Evolutionary conservation across 2,329 filamentous ascomycete genomes (phyloP), one percentile per base, ranked within the genome.

Genomic region (Colletotrichum sp.): DNA sequence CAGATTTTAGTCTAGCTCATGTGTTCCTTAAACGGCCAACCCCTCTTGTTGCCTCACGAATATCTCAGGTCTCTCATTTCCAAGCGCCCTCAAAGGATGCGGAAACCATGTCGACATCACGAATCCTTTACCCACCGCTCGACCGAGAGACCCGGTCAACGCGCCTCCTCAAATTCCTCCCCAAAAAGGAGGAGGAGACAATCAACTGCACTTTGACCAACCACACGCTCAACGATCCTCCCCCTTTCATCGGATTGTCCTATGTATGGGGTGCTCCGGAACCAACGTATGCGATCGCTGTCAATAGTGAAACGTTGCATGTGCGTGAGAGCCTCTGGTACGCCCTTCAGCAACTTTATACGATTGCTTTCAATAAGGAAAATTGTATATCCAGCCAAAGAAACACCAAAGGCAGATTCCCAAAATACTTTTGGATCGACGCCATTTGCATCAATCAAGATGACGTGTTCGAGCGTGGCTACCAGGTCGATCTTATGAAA

Each of bases 401-500:
- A 63, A 72, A 67, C 15, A 29, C 24, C 24, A 29, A 47, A 31
- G 12, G 27, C 5, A 15, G 34, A 27, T 21, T n/a, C 8, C 65
- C 65, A 4, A 11, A 58, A 27, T 57, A 47, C 29, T 76, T 85
- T 6, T 85, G 83, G 83, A 82, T 84, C 3, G 83, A 85, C 59
- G 83, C 84, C 71, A 76, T 85, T 33, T 85, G 83, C 73, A 84
- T 85, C 70, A 83, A 85, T 66, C 83, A 85, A 77, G 76, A 79
- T 5, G 80, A 85, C 38, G 76, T 81, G 16, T 72, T 72, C 1
- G 83, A 85, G 72, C 78, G 83, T 29, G 80, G 81, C 59, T 77
- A 76, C n/a, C 83, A 85, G 77, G 83, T 85, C 24, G 75, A 76
- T 51, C 68, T 85, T 13, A 85, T 85, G 83, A 83, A 83, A 64